Conservation (phyloP, 768 basidiomycete species). For the Serendipita sp. region DNA sequence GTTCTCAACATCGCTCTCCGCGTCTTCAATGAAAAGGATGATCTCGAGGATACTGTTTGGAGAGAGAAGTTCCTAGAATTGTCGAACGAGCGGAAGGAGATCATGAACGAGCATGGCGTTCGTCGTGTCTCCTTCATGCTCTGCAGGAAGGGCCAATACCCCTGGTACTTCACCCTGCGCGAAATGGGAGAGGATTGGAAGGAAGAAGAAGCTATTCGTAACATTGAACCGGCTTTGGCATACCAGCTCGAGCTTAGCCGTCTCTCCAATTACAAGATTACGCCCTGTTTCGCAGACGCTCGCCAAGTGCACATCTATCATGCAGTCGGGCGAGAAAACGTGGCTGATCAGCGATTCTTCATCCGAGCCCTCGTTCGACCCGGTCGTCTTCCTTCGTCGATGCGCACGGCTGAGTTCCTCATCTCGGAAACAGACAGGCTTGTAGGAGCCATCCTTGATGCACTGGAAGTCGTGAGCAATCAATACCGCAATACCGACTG, state of each 20-base stretch:
- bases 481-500: slow-evolving; percentile 86
- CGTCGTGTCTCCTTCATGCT: slow-evolving; percentile 85
- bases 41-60: slow-evolving; percentile 63
- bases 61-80: slow-evolving; percentile 53
- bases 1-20: slow-evolving; percentile 90
- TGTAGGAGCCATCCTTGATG: slow-evolving; percentile 84
- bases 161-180: slow-evolving; percentile 85
- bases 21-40: slow-evolving; percentile 66
- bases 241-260: slow-evolving; percentile 96
- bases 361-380: slow-evolving; percentile 92
- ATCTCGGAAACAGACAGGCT: slow-evolving; percentile 97
- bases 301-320: slow-evolving; percentile 98
- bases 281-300: slow-evolving; percentile 90
- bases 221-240: slow-evolving; percentile 94
- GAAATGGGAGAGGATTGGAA: slow-evolving; percentile 58
- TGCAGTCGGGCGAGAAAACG: slow-evolving; percentile 86
- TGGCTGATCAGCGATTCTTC: slow-evolving; percentile 96
- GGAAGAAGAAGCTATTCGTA: slow-evolving; percentile 92
- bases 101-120: slow-evolving; percentile 61
- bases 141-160: slow-evolving; percentile 83
- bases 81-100: slow-evolving; percentile 46
- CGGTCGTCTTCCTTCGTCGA: slow-evolving; percentile 76
- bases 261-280: slow-evolving; percentile 90
- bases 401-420: slow-evolving; percentile 95
- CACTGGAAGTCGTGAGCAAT: slow-evolving; percentile 83